Base-by-base conservation (phyloP, 2,329 filamentous ascomycete genomes). In the Drechslerella dactyloides region DNA sequence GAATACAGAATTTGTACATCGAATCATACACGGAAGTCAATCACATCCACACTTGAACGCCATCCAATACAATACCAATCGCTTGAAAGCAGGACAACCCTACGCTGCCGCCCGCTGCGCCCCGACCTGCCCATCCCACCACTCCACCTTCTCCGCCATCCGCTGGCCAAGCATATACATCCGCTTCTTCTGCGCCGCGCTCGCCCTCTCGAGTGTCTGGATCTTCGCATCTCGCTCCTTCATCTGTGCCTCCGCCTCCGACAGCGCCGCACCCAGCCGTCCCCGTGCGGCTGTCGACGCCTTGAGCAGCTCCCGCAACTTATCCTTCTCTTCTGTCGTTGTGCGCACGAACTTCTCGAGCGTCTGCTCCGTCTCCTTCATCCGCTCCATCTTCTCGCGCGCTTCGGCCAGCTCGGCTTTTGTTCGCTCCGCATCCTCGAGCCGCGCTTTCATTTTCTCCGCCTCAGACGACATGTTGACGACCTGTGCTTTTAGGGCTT, bases 91-190 rank as follows among this genome's bases (percentile, higher is more conserved):
- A 33, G 21, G 2, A 53, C 13, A 7, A 37, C 13, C 33, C n/a
- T 33, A 54, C n/a, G 57, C 30, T 15, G 27, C 46, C 17, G 65
- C 51, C 2, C 57, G 30, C 35, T 52, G 65, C 19, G 53, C 5
- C 44, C 48, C 52, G 15, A 63, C 27, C 40, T 70, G 66, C 27
- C 59, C 59, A 35, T 70, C 58, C 53, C 54, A 70, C 59, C 59
- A 70, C 17, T 70, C 66, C 21, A 62, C 51, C 54, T 70, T 70
- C 54, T 59, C 66, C 37, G 66, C 66, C 66, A 70, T 70, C 24
- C 66, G 53, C 48, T 70, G 66, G 5, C 59, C 59, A 15, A 70
- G 35, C 55, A 70, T 35, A 37, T 70, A 70, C 30, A 70, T 64
- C 53, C 66, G 63, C 33, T 62, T 70, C 59, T 70, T 70, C 54